Conservation (phyloP, 2,329 filamentous ascomycete species). For the Sporothrix phasma region DNA sequence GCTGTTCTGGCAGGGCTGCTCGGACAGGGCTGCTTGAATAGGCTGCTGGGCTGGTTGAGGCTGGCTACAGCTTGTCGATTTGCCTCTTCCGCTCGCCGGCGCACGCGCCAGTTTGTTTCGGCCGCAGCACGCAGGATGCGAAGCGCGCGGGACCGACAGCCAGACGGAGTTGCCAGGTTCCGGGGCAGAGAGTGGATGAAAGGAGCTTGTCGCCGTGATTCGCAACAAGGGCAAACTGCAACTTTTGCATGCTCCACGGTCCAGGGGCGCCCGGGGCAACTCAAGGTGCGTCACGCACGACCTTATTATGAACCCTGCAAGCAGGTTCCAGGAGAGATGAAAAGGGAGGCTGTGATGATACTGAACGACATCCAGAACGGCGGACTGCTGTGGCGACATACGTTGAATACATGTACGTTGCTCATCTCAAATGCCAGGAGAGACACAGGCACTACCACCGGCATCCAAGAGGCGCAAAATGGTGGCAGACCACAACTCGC, state of each 20-base stretch:
- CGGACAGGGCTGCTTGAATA: neutral
- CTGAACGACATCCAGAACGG: neutral
- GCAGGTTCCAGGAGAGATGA: no score
- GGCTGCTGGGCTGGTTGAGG: neutral
- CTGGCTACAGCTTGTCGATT: neutral
- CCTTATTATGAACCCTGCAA: neutral
- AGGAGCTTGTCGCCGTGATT: neutral
- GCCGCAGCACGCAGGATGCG: conserved; percentile 10
- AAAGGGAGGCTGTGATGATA: neutral
- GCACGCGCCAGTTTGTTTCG: conserved; percentile 8
- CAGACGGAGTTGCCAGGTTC: neutral
- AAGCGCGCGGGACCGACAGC: conserved; percentile 1
- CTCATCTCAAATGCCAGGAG: conserved; percentile 1
- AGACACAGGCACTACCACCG: neutral
- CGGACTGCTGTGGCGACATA: neutral
- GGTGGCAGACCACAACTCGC: no score
- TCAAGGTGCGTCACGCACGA: neutral
- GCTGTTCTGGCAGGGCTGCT: neutral
- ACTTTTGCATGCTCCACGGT: neutral
- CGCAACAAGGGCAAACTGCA: neutral
- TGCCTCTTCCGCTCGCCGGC: neutral
- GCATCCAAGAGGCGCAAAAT: neutral
- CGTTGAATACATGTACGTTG: neutral
- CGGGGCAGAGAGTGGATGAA: neutral
- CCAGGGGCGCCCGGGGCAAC: neutral